Conservation (phyloP, 345 rosid species). For the Gossypium rotundifolium region DNA sequence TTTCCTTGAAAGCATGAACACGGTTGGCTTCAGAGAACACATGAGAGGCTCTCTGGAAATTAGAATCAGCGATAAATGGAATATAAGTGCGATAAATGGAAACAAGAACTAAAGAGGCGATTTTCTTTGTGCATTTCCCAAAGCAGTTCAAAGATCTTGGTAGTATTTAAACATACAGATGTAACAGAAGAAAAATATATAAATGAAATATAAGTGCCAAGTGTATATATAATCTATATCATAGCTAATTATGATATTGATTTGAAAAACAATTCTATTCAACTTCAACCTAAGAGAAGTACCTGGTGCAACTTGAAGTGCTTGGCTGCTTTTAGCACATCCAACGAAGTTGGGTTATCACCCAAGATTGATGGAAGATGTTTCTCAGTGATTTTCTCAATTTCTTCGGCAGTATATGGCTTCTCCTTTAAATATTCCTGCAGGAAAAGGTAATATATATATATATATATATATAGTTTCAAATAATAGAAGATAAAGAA, state of each 20-base stretch:
- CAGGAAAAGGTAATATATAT: conserved; percentile 4
- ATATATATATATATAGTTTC: background rate
- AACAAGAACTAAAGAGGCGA: background rate
- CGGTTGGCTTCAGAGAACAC: conserved; percentile 88
- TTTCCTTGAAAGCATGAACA: conserved; percentile 80
- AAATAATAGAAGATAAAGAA: background rate
- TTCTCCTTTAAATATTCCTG: conserved; percentile 76
- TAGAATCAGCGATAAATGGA: background rate
- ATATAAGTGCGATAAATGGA: background rate
- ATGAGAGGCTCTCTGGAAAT: conserved; percentile 76
- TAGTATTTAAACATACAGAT: background rate
- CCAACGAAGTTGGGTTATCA: conserved; percentile 62
- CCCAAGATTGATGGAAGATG: conserved; percentile 54
- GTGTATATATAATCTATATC: background rate
- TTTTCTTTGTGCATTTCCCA: background rate
- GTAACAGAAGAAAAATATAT: background rate
- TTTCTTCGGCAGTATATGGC: conserved; percentile 71
- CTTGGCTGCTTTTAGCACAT: conserved; percentile 70
- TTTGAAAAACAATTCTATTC: background rate
- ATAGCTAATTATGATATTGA: background rate
- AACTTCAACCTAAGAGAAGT: background rate
- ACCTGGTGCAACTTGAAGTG: conserved; percentile 89
- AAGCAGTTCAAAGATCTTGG: background rate
- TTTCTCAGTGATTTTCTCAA: conserved; percentile 52
- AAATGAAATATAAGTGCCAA: background rate